A percentile compares a stretch with the other conserved stretches of the same genome.
Conservation (phyloP, 768 basidiomycete species). For the Cystobasidium onofrii region DNA sequence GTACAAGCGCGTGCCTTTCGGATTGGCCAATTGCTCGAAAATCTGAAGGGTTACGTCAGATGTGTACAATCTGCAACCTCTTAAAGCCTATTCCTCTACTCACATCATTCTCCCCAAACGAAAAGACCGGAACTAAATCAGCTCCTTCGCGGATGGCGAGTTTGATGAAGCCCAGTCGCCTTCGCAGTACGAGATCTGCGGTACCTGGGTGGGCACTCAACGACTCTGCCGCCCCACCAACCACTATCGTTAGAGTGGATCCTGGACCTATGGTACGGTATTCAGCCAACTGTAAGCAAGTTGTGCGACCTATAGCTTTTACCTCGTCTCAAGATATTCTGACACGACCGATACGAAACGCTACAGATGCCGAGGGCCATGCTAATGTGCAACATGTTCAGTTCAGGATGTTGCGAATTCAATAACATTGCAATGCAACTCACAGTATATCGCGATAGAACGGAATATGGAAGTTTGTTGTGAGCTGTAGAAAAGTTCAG, state of each 20-base stretch:
- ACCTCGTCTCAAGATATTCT: conserved; percentile 66
- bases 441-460: conserved; percentile 80
- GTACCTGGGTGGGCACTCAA: conserved; percentile 93
- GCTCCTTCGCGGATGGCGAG: conserved; percentile 84
- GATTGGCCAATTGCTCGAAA: conserved; percentile 92
- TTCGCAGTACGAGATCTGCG: conserved; percentile 56
- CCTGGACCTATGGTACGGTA: conserved; percentile 46
- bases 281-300: not conserved
- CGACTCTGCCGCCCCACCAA: conserved; percentile 93
- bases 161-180: conserved; percentile 83
- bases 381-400: not conserved
- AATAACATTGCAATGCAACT: no score
- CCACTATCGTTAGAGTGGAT: conserved; percentile 77
- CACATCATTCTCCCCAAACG: conserved; percentile 97
- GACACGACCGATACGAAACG: conserved; percentile 81
- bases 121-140: conserved; percentile 92
- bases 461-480: conserved; percentile 80
- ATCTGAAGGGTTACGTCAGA: conserved; percentile 58
- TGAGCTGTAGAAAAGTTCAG: conserved; percentile 45
- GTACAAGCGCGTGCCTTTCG: conserved; percentile 80
- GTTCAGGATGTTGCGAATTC: no score
- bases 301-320: conserved; percentile 45
- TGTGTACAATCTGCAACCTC: no score
- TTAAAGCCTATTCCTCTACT: conserved; percentile 46
- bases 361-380: conserved; percentile 81